Evolutionary conservation across 805 yeast species (phyloP).

Genomic region (Pichia pseudocactophila): DNA sequence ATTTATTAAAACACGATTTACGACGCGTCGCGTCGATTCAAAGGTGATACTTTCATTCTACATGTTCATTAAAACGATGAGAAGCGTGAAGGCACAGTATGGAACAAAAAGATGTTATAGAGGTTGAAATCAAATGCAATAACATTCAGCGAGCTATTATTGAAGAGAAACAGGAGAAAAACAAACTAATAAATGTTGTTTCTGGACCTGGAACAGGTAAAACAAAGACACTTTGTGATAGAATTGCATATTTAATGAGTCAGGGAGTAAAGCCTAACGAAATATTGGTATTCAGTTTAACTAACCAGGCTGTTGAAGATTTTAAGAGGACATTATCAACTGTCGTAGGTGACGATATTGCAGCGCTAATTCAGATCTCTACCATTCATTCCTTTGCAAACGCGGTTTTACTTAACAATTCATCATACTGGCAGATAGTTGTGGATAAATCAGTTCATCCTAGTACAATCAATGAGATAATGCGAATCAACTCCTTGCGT

Average conservation of each 20-base stretch:
- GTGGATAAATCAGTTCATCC: conserved; percentile 33
- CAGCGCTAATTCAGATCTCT: conserved; percentile 32
- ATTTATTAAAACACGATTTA: no score
- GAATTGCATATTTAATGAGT: conserved; percentile 40
- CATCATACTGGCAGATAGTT: conserved; percentile 31
- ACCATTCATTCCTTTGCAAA: conserved; percentile 64
- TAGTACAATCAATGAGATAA: conserved; percentile 6
- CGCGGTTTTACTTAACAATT: conserved; percentile 33
- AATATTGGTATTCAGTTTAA: conserved; percentile 55
- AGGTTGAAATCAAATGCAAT: conserved; percentile 28
- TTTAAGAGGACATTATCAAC: conserved; percentile 26
- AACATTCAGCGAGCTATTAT: conserved; percentile 40
- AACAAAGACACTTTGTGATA: conserved; percentile 47
- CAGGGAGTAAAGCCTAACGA: conserved; percentile 37
- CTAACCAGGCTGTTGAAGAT: conserved; percentile 57
- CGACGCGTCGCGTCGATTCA: no score
- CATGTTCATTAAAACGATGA: no score
- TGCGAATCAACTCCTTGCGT: conserved; percentile 7
- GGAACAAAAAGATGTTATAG: background rate
- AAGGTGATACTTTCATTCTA: no score
- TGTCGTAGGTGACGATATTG: conserved; percentile 28
- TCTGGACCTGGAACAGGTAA: conserved; percentile 79
- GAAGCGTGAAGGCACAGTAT: no score
- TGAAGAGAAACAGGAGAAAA: conserved; percentile 29
- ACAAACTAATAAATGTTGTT: conserved; percentile 38